These are phyloP conservation scores for Tuctoria greenei DNA, from an alignment of 176 grass and related monocot genomes.

Conservation along the genomic window DNA sequence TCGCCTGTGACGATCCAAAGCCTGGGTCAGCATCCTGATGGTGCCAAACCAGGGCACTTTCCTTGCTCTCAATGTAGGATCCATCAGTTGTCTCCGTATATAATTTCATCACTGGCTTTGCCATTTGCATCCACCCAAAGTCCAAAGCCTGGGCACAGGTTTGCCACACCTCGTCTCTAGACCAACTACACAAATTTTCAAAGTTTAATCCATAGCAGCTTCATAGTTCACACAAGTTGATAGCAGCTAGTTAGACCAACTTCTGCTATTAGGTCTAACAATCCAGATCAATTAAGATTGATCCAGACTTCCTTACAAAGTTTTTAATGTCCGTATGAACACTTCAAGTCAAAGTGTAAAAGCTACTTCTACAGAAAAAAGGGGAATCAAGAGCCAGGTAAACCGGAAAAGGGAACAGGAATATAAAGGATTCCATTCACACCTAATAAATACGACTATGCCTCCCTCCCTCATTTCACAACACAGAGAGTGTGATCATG, in stretches of 20 bases:
- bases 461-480: background rate
- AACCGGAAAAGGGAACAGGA: background rate
- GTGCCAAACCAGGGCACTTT: conserved; percentile 97
- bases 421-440: background rate
- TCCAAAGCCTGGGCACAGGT: conserved; percentile 48
- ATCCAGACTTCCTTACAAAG: background rate
- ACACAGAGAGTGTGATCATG: background rate
- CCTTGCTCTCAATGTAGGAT: conserved; percentile 77
- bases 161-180: conserved; percentile 70
- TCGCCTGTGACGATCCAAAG: conserved; percentile 91
- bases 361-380: background rate
- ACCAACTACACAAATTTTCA: conserved; percentile 56
- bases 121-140: conserved; percentile 96
- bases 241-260: background rate
- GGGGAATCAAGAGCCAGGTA: background rate
- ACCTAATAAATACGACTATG: background rate
- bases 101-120: conserved; percentile 90
- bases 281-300: background rate
- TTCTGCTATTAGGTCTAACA: background rate
- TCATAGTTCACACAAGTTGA: conserved; percentile 10
- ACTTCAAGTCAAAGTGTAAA: background rate
- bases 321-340: background rate
- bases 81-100: conserved; percentile 96
- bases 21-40: conserved; percentile 93
- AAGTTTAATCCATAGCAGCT: conserved; percentile 13